These are phyloP conservation scores for Cicer bijugum DNA, from an alignment of 306 rosid genomes.

Conservation along the genomic window DNA sequence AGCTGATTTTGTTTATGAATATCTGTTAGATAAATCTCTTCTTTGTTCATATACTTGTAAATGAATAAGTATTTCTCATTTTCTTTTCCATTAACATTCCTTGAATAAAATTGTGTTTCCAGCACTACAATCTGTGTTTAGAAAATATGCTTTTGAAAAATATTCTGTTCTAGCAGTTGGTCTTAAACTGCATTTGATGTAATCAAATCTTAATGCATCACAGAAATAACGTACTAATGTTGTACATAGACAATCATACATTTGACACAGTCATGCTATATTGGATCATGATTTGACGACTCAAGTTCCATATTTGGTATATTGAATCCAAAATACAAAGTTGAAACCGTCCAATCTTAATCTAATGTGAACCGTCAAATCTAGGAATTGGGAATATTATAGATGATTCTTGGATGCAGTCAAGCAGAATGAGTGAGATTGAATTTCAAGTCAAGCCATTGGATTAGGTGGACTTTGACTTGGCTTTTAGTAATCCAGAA, in stretches of 20 bases:
- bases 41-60: constrained; percentile 40
- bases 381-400: constrained; percentile 2
- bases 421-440: neutral
- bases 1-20: constrained; percentile 51
- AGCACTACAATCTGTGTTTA: neutral
- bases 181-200: neutral
- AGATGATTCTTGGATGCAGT: constrained; percentile 8
- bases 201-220: neutral
- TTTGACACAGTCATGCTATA: neutral
- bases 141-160: constrained; percentile 11
- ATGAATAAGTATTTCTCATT: neutral
- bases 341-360: neutral
- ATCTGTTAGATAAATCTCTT: constrained; percentile 28
- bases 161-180: constrained; percentile 17
- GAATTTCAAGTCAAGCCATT: constrained; percentile 43
- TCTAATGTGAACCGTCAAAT: neutral
- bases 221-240: neutral
- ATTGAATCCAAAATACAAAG: neutral
- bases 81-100: neutral
- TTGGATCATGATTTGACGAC: constrained; percentile 5
- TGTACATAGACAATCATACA: neutral
- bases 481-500: constrained; percentile 43
- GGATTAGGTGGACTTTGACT: constrained; percentile 48
- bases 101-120: constrained; percentile 5
- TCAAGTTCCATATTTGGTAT: neutral